Base-by-base conservation (phyloP, 306 rosid genomes). In the Phaseolus lunatus region DNA sequence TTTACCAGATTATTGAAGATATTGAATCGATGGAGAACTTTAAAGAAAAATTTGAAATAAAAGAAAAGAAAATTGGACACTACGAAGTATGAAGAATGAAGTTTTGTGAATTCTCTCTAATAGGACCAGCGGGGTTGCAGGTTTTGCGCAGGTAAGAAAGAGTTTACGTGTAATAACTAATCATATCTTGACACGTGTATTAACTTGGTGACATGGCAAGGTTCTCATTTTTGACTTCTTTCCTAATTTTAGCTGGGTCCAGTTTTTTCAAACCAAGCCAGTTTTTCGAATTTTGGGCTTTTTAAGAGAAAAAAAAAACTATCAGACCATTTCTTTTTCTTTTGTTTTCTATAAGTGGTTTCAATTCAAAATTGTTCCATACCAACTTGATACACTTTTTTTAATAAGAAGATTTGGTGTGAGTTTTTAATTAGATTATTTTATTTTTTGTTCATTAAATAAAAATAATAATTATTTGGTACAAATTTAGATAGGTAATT, bases 1-100 rank as follows among this genome's bases (percentile, higher is more conserved):
- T 65, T 77, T 81, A 82, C 82, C 82, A 2, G 18, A 10, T 35
- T 22, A 59, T 27, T 56, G 29, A 12, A 43, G 35, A 75, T 61
- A 72, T 44, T 33, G 11, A 5, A 47, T 14, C 13, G 27, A 58
- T 2, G 5, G 44, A 37, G 31, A 64, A 14, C 29, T 29, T 31
- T n/a, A 58, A 10, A 26, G 27, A 67, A 59, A n/a, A 43, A 27
- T 2, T 5, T 58, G 15, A 1, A 16, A 9, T 5, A 22, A 18
- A 33, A 43, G 44, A 50, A 52, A 47, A n/a, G n/a, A 41, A 19
- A 8, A 19, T 1, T 73, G 57, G 26, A 45, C 12, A 16, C 5
- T 19, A 31, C 8, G 23, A 61, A 16, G 43, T 61, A 56, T 18
- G 43, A 74, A 19, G 39, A 20, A 31, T 15, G 19, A 13, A 69